phyloP scores from a whole-genome alignment of 2,329 filamentous ascomycete genomes.

The Calonectria leucothoes region DNA sequence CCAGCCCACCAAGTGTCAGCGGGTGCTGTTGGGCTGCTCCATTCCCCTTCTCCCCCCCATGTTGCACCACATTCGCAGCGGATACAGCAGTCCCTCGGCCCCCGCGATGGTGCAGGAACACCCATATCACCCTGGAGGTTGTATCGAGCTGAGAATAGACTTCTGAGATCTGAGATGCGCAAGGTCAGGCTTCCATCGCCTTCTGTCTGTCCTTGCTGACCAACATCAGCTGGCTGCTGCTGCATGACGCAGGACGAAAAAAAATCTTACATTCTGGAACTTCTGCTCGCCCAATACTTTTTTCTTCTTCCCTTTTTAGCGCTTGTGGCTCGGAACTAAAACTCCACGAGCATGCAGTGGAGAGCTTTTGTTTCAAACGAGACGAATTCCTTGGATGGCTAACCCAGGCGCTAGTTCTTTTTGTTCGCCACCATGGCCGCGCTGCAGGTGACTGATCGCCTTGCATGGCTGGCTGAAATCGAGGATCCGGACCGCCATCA shows the following conservation, averaged over 20 bases:
- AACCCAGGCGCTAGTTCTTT: not conserved
- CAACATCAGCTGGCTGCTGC: not conserved
- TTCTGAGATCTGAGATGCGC: not conserved
- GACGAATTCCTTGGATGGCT: not conserved
- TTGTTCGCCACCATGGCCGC: not conserved
- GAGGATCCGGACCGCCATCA: not conserved
- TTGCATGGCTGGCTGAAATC: not conserved
- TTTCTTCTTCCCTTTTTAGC: not conserved
- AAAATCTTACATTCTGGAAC: not conserved
- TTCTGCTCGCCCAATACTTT: not conserved
- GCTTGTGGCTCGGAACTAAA: not conserved
- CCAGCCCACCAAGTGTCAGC: too few relatives aligned
- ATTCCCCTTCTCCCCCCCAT: not conserved
- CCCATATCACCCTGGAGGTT: not conserved
- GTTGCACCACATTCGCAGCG: not conserved
- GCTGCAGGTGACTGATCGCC: not conserved
- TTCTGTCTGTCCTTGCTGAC: not conserved
- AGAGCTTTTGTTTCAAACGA: not conserved
- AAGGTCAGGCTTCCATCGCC: not conserved
- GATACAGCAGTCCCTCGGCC: not conserved
- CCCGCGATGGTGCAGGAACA: slow-evolving; percentile 2
- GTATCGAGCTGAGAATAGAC: not conserved
- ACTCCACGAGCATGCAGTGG: not conserved
- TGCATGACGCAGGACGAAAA: not conserved
- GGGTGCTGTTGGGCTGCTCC: not conserved